Base-by-base conservation (phyloP, 2,329 filamentous ascomycete species). In the Arachnopeziza araneosa region DNA sequence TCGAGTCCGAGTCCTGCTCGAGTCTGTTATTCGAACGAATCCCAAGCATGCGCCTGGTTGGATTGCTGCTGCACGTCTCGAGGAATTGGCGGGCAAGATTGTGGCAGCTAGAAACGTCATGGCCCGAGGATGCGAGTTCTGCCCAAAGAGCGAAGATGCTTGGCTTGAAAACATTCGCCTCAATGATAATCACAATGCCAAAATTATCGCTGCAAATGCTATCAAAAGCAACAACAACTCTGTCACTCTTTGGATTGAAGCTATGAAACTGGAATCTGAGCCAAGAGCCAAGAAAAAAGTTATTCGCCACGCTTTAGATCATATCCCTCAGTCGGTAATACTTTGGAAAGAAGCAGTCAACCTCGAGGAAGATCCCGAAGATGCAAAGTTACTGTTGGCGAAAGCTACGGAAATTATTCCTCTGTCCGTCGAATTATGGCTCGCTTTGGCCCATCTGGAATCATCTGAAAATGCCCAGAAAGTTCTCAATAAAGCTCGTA, bases 331-430 rank as follows among this genome's bases (percentile, higher is more conserved):
- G 70, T 98, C 93, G 0, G 95, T 98, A 54, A 88, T 90, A 50
- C 83, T 99, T n/a, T 99, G 95, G 95, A 99, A 98, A 73, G 92
- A 96, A 72, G 89, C 93, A 5, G 93, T 99, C 64, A 98, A 98
- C 68, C 78, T 98, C 58, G 95, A 98, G 71, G 93, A 97, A 70
- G 89, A 96, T 67, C 84, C 89, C 0, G 89, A 88, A 30, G 92
- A 97, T 76, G 96, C 96, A 4, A 87, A 88, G 63, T 79, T 99
- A 59, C 81, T 99, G 58, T 83, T 99, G 53, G 93, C 92, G 54
- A 97, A 97, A 76, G 96, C 96, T 0, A 96, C 93, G 0, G 93
- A 99, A 69, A 89, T 97, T 60, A 96, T 99, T 59, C 93, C 93
- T 0, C 80, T 96, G 7, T 96, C 93, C 0, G 88, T 97, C 48